These are phyloP conservation scores for Rossbeevera mucosa DNA, from an alignment of 768 basidiomycete genomes.

Conservation along the genomic window DNA sequence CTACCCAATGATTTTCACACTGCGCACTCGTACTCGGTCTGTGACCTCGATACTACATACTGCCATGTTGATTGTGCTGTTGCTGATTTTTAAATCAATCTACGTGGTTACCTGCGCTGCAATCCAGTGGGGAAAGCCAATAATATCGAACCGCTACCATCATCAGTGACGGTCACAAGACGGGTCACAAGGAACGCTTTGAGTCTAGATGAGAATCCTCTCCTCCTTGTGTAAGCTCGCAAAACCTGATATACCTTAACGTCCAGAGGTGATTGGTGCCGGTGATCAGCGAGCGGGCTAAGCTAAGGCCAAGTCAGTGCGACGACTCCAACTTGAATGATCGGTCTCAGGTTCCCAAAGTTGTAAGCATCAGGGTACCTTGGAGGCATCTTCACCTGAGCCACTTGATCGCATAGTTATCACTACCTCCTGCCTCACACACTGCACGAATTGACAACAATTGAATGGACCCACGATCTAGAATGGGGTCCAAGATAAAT, in stretches of 20 bases:
- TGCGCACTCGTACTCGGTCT: not conserved
- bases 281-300: not conserved
- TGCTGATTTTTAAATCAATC: not conserved
- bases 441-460: not conserved
- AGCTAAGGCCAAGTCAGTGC: not conserved
- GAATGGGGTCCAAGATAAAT: not conserved
- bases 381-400: not conserved
- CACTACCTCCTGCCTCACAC: too few species aligned
- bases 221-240: too few species aligned
- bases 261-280: not conserved
- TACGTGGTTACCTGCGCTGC: not conserved
- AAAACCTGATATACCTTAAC: too few species aligned
- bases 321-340: not conserved
- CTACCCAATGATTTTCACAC: not conserved
- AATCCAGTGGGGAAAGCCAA: too few species aligned
- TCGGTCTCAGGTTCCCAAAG: too few species aligned
- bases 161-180: too few species aligned
- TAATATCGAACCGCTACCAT: too few species aligned
- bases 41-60: not conserved
- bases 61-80: constrained; percentile 1
- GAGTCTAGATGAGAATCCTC: too few species aligned
- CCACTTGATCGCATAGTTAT: not conserved
- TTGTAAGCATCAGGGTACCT: too few species aligned
- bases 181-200: too few species aligned
- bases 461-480: not conserved